Evolutionary conservation across 139 green algal genomes (phyloP), one percentile per base, ranked within the genome.

Genomic region (Chlorella sp.): DNA sequence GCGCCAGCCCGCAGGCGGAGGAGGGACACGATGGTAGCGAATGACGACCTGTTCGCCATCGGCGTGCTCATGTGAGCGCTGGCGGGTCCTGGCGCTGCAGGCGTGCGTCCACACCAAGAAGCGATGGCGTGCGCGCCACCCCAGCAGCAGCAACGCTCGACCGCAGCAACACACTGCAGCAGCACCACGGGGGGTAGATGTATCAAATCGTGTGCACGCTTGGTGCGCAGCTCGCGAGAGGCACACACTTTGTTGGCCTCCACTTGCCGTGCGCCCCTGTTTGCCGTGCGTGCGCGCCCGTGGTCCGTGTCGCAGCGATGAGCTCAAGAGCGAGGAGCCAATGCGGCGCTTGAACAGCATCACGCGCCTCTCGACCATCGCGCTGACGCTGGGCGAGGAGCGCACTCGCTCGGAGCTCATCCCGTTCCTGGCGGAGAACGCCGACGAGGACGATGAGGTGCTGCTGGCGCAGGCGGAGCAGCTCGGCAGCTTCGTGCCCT

Each of bases 371-470:
- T 74, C 75, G 49, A 98, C 93, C 14, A 99, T 99, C 71, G 94
- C 94, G 0, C 72, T 93, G 31, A 95, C 96, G 0, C 83, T 99
- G 23, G 96, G 96, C 5, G 93, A 97, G 80, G 92, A 97, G 63
- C 81, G 95, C 29, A 98, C 93, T 10, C 85, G 94, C 5, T 87
- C 88, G 14, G 96, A 99, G 86, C 88, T 99, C 6, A 88, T 99
- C n/a, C 96, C 96, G 0, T 99, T 99, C 83, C 74, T 99, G 26
- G 89, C 81, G 0, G 96, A 99, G 35, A 96, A 86, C 77, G 93
- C 89, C 31, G 95, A 99, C 74, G 96, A 99, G 51, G 96, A 99
- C 69, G 96, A 97, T 66, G 95, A 99, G 73, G 88, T 99, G n/a
- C 84, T 99, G 33, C 82, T 99, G 42, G 93, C 92, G 0, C 87